Evolutionary conservation across 2,329 filamentous ascomycete genomes (phyloP).

Genomic region (Arthrobotrys musiformis): DNA sequence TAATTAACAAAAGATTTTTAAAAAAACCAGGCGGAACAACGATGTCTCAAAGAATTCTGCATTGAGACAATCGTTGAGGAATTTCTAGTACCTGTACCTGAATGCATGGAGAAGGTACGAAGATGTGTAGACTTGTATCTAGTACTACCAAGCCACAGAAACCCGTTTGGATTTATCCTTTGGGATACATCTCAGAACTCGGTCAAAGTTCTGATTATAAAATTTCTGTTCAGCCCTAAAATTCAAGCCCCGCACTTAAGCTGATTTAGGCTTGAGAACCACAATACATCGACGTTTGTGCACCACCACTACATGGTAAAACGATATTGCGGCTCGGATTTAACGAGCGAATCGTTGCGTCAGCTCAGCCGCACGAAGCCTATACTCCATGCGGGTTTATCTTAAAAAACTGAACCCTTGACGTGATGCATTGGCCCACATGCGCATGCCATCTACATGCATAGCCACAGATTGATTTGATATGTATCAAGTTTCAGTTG

Average conservation of each 20-base stretch:
- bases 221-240: constrained; percentile 6
- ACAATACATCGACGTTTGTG: not conserved
- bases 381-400: not conserved
- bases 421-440: not conserved
- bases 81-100: not conserved
- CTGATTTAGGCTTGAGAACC: not conserved
- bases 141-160: not conserved
- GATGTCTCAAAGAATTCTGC: not conserved
- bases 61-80: not conserved
- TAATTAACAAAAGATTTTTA: not conserved
- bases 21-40: not conserved
- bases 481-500: not conserved
- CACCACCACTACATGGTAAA: not conserved
- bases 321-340: not conserved
- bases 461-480: not conserved
- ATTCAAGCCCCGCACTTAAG: not conserved
- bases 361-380: constrained; percentile 6
- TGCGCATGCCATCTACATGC: no score
- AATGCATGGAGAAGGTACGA: not conserved
- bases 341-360: not conserved
- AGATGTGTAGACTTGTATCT: not conserved
- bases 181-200: not conserved
- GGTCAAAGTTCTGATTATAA: not conserved
- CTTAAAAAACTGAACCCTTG: not conserved
- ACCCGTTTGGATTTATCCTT: not conserved